These are phyloP conservation scores for Rhynchosporium secalis DNA, from an alignment of 2,329 filamentous ascomycete genomes.

Conservation along the genomic window DNA sequence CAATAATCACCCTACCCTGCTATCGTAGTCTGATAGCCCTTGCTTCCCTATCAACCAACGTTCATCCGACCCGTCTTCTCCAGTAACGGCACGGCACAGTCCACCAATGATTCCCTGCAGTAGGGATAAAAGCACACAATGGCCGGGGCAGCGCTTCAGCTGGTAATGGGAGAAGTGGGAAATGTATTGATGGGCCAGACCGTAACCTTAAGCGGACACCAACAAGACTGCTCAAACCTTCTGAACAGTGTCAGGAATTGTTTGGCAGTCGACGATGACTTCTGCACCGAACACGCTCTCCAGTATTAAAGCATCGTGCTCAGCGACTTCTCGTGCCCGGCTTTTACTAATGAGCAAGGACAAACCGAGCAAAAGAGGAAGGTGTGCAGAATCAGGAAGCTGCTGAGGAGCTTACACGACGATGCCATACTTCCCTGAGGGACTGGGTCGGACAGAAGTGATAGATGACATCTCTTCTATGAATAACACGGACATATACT, in stretches of 20 bases:
- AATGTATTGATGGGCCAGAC: slow-evolving; percentile 21
- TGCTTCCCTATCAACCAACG: not conserved
- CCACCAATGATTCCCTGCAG: slow-evolving; percentile 2
- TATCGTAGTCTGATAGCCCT: slow-evolving; percentile 4
- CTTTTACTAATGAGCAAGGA: not conserved
- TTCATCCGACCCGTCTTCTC: slow-evolving; percentile 9
- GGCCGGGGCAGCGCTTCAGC: slow-evolving; percentile 20
- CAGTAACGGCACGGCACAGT: slow-evolving; percentile 19
- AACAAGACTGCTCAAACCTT: slow-evolving; percentile 9
- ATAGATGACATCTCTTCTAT: slow-evolving; percentile 5
- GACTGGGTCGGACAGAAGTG: slow-evolving; percentile 6
- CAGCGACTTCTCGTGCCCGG: slow-evolving; percentile 10
- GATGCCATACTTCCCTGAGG: slow-evolving; percentile 22
- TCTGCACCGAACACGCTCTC: not conserved
- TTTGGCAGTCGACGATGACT: slow-evolving; percentile 1
- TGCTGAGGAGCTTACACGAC: slow-evolving; percentile 1
- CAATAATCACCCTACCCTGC: not conserved
- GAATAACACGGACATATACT: slow-evolving; percentile 11
- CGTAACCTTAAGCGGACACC: slow-evolving; percentile 10
- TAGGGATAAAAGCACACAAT: slow-evolving; percentile 17
- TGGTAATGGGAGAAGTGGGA: slow-evolving; percentile 8
- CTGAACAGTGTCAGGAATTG: slow-evolving; percentile 9
- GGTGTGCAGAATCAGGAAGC: slow-evolving; percentile 1
- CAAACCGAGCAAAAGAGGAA: slow-evolving; percentile 6
- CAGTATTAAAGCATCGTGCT: slow-evolving; percentile 14